Evolutionary conservation across 495 filamentous ascomycete genomes (phyloP), one percentile per base, ranked within the genome.

Genomic region (Penicillium goetzii): DNA sequence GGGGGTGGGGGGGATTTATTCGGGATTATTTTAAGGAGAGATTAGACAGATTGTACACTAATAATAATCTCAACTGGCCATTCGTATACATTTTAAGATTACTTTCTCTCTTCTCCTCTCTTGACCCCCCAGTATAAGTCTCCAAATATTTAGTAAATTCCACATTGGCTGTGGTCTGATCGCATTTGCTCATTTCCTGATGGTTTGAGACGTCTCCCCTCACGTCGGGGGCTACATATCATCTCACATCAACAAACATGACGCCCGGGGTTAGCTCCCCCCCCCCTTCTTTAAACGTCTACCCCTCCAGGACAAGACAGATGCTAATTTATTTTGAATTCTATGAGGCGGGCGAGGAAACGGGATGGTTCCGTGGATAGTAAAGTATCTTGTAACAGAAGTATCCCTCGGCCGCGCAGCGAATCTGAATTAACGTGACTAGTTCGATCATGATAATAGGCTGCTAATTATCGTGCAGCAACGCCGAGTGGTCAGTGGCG

Each of bases 171-270:
- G 38, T 41, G 55, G 55, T 57, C 55, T 57, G 55, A 57, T 57
- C 55, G 55, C 55, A 28, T 47, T 23, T 57, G n/a, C 41, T 58
- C 40, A 58, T 58, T 58, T 58, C 56, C 56, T 30, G 30, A 54
- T 47, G 25, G 17, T 49, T 45, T 34, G 56, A 25, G 54, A 28
- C 55, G 47, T 51, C 41, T 43, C 40, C 34, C 56, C 56, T 58
- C 56, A 58, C 56, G 54, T 56, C 55, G 25, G 25, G 55, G 21
- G 10, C n/a, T n/a, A n/a, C n/a, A n/a, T 47, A n/a, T 23, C 43
- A 47, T 47, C 53, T 40, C 55, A 58, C 28, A 19, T 33, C 40
- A 49, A 47, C 23, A 15, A 51, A 51, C 19, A 51, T 17, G 10
- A 51, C 25, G 10, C 2, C 36, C 36, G 11, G 15, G 7, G 17